phyloP scores from a whole-genome alignment of 2,329 filamentous ascomycete species.

The Pseudocercospora pini-densiflorae region DNA sequence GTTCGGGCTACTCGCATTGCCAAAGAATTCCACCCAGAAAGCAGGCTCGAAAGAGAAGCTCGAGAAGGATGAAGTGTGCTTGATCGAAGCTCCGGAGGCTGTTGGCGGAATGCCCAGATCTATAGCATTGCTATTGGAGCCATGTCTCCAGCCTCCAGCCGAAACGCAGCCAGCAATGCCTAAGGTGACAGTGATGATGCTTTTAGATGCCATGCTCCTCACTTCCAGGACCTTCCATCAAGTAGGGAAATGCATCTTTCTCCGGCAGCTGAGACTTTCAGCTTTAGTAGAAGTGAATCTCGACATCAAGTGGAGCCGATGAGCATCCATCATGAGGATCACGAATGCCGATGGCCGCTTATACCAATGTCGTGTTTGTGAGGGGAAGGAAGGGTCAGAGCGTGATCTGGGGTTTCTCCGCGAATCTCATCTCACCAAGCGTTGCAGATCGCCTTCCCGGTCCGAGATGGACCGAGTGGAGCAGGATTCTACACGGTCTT shows the following conservation, averaged over 20 bases:
- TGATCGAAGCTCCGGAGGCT: conserved; percentile 32
- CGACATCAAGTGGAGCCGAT: conserved; percentile 13
- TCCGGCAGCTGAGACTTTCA: neutral
- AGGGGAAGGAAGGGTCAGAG: conserved; percentile 11
- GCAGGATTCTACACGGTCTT: neutral
- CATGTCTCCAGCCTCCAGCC: neutral
- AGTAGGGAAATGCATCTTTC: neutral
- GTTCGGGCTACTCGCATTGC: conserved; percentile 33
- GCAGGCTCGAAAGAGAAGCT: conserved; percentile 40
- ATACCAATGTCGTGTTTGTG: conserved; percentile 14
- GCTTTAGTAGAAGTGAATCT: neutral
- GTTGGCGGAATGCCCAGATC: conserved; percentile 22
- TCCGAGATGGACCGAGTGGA: conserved; percentile 5
- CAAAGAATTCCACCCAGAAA: conserved; percentile 40
- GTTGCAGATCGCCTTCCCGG: neutral
- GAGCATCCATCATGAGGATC: neutral
- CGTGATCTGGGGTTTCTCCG: conserved; percentile 7
- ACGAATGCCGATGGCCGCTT: conserved; percentile 1
- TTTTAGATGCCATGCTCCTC: conserved; percentile 2
- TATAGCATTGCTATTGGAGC: conserved; percentile 3
- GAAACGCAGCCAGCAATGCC: neutral
- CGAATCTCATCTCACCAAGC: conserved; percentile 8
- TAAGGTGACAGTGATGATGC: neutral
- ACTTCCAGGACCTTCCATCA: neutral
- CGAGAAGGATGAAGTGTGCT: conserved; percentile 32